phyloP scores from a whole-genome alignment of 495 filamentous ascomycete species.

The Penicillium antarcticum region DNA sequence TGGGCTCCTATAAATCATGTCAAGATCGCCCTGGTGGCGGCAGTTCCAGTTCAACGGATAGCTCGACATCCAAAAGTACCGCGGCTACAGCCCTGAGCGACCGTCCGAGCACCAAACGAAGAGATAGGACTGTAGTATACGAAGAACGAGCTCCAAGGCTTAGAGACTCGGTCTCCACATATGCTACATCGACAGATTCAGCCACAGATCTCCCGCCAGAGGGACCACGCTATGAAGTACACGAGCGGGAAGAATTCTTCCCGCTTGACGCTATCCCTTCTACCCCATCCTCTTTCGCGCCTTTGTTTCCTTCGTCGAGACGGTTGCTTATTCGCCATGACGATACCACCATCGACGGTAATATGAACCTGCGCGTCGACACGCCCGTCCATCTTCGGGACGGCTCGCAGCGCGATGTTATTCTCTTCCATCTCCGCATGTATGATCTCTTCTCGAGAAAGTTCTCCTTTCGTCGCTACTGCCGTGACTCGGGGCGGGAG shows the following conservation, averaged over 20 bases:
- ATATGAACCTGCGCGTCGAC: conserved; percentile 95
- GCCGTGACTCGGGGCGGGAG: conserved; percentile 87
- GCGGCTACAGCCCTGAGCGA: conserved; percentile 54
- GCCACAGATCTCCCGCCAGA: conserved; percentile 52
- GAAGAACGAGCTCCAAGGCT: conserved; percentile 31
- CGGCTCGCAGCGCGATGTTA: conserved; percentile 61
- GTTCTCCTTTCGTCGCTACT: conserved; percentile 90
- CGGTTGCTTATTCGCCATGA: conserved; percentile 85
- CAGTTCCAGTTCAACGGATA: conserved; percentile 56
- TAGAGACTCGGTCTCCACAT: conserved; percentile 71
- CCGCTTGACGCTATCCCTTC: conserved; percentile 66
- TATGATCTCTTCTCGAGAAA: conserved; percentile 82
- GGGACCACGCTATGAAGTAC: conserved; percentile 56
- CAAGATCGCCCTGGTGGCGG: conserved; percentile 28
- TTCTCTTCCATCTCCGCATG: conserved; percentile 94
- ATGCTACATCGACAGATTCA: conserved; percentile 70
- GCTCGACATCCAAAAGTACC: conserved; percentile 62
- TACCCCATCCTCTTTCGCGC: conserved; percentile 78
- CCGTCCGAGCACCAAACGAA: not conserved
- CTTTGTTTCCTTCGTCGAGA: conserved; percentile 81
- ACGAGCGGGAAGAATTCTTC: conserved; percentile 59
- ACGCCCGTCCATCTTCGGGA: conserved; percentile 60
- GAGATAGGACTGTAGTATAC: not conserved
- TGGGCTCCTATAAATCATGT: conserved; percentile 36
- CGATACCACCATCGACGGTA: conserved; percentile 86